Percentiles rank a stretch among this genome's conserved stretches.
These are phyloP conservation scores for Aureobasidium musti DNA, from an alignment of 2,329 filamentous ascomycete genomes.

Conservation along the genomic window DNA sequence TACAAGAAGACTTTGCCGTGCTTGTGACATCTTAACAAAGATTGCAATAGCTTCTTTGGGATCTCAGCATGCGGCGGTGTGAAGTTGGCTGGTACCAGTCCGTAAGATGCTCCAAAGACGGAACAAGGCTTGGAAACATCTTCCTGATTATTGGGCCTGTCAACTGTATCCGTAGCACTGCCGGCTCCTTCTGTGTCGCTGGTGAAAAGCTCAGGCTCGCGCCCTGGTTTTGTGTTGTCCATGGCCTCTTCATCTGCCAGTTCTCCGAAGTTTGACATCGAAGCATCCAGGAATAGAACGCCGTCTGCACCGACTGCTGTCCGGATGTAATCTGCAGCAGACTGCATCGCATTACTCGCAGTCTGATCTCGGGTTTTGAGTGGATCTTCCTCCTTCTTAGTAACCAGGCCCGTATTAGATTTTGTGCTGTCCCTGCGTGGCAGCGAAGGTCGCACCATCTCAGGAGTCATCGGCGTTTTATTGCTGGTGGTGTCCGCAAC, in stretches of 20 bases:
- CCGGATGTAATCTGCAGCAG: constrained; percentile 49
- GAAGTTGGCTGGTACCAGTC: constrained; percentile 15
- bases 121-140: constrained; percentile 21
- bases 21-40: constrained; percentile 38
- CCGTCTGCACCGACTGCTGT: constrained; percentile 51
- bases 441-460: constrained; percentile 1
- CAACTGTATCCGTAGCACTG: constrained; percentile 15
- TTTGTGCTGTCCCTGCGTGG: constrained; percentile 20
- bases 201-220: constrained; percentile 2
- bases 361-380: constrained; percentile 33
- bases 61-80: constrained; percentile 15
- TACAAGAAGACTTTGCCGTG: constrained; percentile 44
- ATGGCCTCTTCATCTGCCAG: constrained; percentile 9
- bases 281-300: constrained; percentile 47
- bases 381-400: constrained; percentile 34
- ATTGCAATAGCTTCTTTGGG: constrained; percentile 32
- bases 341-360: constrained; percentile 41
- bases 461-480: neutral
- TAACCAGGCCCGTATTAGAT: constrained; percentile 10
- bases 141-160: neutral
- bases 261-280: constrained; percentile 23
- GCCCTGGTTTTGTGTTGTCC: constrained; percentile 7
- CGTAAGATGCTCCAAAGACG: constrained; percentile 17
- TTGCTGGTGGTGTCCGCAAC: constrained; percentile 8
- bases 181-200: constrained; percentile 24